These are phyloP conservation scores for Trichoderma sp. DNA, from an alignment of 2,329 filamentous ascomycete species.

Conservation along the genomic window DNA sequence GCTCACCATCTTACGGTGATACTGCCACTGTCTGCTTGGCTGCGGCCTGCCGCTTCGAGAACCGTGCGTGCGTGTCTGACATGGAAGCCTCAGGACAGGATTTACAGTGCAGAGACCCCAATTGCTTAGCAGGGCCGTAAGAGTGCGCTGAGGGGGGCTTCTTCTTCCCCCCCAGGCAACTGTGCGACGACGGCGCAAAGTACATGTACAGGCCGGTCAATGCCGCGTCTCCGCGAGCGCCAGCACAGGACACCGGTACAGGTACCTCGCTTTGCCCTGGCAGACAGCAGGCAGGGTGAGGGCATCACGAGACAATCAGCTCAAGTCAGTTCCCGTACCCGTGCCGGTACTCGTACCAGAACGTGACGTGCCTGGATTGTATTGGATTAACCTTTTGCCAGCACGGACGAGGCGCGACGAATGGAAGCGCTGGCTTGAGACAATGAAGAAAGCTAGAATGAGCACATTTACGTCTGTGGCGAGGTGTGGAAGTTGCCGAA, in stretches of 20 bases:
- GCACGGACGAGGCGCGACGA: background rate
- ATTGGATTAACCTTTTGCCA: background rate
- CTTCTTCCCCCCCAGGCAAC: background rate
- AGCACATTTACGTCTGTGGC: background rate
- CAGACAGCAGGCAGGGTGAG: background rate
- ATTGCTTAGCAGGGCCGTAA: background rate
- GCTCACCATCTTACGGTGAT: background rate
- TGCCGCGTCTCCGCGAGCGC: background rate
- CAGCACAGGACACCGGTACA: background rate
- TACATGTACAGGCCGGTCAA: background rate
- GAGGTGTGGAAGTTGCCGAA: background rate
- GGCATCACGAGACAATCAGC: conserved; percentile 8
- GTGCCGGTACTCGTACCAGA: background rate
- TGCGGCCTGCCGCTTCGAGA: conserved; percentile 3
- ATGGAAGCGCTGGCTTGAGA: background rate
- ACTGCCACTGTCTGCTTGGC: background rate
- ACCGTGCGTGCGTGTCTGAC: background rate
- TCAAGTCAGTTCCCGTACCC: background rate
- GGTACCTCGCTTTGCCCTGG: background rate
- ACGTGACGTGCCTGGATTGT: background rate
- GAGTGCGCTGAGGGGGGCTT: background rate
- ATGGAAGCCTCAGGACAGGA: background rate
- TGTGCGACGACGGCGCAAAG: background rate
- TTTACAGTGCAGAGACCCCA: background rate
- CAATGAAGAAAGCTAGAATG: background rate